Conservation (phyloP, 768 basidiomycete species). For the Lactarius vividus region DNA sequence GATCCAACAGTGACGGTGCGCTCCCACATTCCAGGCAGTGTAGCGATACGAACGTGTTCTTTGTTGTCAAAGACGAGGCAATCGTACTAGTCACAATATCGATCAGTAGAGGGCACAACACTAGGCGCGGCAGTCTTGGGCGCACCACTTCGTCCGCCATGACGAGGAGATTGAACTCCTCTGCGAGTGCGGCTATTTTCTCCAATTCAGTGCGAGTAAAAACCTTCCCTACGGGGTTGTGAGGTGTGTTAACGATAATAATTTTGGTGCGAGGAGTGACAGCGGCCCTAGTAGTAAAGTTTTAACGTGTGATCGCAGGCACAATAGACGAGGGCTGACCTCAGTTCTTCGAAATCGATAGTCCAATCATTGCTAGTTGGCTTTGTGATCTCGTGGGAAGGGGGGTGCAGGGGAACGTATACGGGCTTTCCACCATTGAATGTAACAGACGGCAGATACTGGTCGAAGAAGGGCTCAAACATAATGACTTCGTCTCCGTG, state of each 20-base stretch:
- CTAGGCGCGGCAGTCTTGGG: conserved; percentile 16
- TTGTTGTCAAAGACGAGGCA: conserved; percentile 84
- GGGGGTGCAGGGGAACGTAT: conserved; percentile 93
- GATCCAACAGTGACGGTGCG: conserved; percentile 94
- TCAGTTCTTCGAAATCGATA: conserved; percentile 84
- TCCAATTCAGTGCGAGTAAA: conserved; percentile 83
- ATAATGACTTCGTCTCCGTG: conserved; percentile 96
- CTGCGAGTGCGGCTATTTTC: conserved; percentile 79
- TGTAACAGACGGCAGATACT: conserved; percentile 87
- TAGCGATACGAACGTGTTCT: conserved; percentile 90
- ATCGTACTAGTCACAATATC: conserved; percentile 65
- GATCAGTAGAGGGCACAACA: not conserved
- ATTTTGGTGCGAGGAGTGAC: conserved; percentile 90
- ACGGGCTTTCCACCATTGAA: conserved; percentile 94
- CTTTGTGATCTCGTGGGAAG: conserved; percentile 45
- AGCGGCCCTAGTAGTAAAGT: conserved; percentile 51
- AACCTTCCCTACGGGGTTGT: conserved; percentile 98
- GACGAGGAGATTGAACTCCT: conserved; percentile 89
- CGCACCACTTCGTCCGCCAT: conserved; percentile 96
- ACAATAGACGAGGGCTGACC: conserved; percentile 42
- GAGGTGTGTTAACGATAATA: conserved; percentile 94
- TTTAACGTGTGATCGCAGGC: conserved; percentile 10
- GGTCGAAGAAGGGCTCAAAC: conserved; percentile 98
- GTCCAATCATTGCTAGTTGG: conserved; percentile 79
- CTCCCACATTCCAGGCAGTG: conserved; percentile 98